Evolutionary conservation across 345 rosid species (phyloP), one percentile per base, ranked within the genome.

Genomic region (Eucalyptus dawsonii): DNA sequence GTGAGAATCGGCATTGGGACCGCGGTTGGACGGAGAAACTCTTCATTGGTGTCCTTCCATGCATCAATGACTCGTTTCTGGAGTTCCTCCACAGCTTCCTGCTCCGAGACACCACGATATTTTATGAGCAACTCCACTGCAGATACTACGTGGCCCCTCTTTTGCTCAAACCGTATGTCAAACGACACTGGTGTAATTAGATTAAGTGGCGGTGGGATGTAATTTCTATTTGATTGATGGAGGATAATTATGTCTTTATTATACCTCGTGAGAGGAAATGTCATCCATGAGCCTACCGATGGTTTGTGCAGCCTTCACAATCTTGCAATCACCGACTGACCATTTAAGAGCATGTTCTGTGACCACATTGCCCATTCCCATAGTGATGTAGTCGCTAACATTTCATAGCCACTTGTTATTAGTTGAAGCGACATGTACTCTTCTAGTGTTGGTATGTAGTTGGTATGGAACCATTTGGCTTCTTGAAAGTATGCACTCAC

Each of bases 41-140:
- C 94, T 22, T 90, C 91, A 17, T 93, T 91, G 11, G 91, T 50
- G 45, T 93, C 94, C 50, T 91, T 93, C 94, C 93, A 92, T 2
- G 91, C 91, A 88, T 58, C 17, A 14, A 22, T 10, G 9, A 92
- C 49, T 83, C 45, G 51, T 25, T 65, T 89, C 1, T 8, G 7
- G 2, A 93, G 40, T 49, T 86, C 90, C 7, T 44, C n/a, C 7
- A 45, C 17, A 5, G 92, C 86, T 56, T 88, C 92, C 27, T 91
- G 58, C 31, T 89, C 88, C 2, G 85, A 62, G 17, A 62, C 3
- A 0, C 72, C 17, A 7, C 0, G 50, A 0, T 81, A 22, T 81
- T 81, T 45, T 40, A 16, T 50, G 56, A 47, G 37, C 87, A 27
- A 21, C 87, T 49, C 53, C 87, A 25, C 54, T 17, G 9, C 2